Conservation (phyloP, 2,329 filamentous ascomycete species). For the Colletotrichum sublineola region DNA sequence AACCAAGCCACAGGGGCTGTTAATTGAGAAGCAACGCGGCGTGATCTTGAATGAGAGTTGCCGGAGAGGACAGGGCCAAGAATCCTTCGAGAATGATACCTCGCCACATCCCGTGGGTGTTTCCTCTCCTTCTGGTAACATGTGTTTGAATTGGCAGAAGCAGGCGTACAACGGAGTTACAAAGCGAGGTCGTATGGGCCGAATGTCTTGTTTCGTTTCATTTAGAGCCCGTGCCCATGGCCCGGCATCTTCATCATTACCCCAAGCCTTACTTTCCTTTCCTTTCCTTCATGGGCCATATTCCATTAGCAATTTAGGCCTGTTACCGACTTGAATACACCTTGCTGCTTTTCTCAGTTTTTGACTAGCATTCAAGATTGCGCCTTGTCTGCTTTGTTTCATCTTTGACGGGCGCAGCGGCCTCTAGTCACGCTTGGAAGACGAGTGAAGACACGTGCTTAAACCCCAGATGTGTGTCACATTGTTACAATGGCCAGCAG, state of each 20-base stretch:
- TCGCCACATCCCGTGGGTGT: no score
- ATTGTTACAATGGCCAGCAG: not conserved
- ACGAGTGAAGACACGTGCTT: not conserved
- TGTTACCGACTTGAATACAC: not conserved
- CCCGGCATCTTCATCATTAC: not conserved
- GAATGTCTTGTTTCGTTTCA: no score
- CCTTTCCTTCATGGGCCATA: not conserved
- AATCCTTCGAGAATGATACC: not conserved
- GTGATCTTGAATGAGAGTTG: not conserved
- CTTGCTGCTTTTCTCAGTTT: not conserved
- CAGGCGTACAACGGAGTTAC: not conserved
- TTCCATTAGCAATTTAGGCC: no score
- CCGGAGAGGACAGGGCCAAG: not conserved
- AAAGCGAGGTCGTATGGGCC: not conserved
- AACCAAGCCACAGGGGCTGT: conserved; percentile 27
- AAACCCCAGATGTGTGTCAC: no score
- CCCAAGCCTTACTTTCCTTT: not conserved
- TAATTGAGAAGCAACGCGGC: not conserved
- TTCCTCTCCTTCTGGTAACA: not conserved
- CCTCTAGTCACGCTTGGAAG: not conserved
- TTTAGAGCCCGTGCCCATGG: not conserved
- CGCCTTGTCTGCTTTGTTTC: not conserved
- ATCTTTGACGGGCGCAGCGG: not conserved
- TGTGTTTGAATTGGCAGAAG: not conserved
- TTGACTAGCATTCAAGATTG: not conserved